Evolutionary conservation across 176 grass and related monocot species (phyloP), one percentile per base, ranked within the genome.

Genomic region (Ampelocalamus luodianensis): DNA sequence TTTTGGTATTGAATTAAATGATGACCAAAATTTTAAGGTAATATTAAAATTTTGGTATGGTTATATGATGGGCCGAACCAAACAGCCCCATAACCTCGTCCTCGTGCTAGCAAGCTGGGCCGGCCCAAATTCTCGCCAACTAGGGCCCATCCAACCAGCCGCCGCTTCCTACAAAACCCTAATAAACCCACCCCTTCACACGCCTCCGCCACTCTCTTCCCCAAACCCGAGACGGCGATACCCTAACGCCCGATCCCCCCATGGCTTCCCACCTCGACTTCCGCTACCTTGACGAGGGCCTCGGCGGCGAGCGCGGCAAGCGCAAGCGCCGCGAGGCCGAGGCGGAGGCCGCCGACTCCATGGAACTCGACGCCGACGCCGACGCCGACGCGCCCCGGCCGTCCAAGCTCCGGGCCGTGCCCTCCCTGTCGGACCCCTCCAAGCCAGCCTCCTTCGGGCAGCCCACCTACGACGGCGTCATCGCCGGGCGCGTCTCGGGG

Each of bases 221-320:
- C 55, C 46, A 18, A 78, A n/a, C 63, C 39, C 64, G 3, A 14
- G 43, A 8, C 49, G 71, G 43, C 54, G 50, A 66, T 74, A 63
- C 50, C 76, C 59, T 75, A 69, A 72, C 64, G 42, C 68, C 68
- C 40, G 22, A 24, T n/a, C 27, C 20, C 56, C n/a, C 81, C 61
- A 98, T 98, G 95, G 95, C 93, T 4, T 98, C 74, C 46, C 90
- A 87, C 60, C 76, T 98, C 53, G 95, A 98, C 71, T 98, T 98
- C 72, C 96, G 96, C 50, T 93, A 83, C 93, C 93, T 98, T 1
- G 96, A 98, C 46, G 96, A 98, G 82, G 91, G 93, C 61, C 91
- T 98, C 53, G 95, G 95, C 80, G 93, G 95, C 49, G 87, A 77
- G 67, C 92, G 87, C 87, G 90, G 87, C 75, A 98, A 98, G 91